Percentiles rank a stretch among this genome's conserved stretches.
phyloP scores from a whole-genome alignment of 2,329 filamentous ascomycete genomes.

The Aspergillus fumigatiaffinis region DNA sequence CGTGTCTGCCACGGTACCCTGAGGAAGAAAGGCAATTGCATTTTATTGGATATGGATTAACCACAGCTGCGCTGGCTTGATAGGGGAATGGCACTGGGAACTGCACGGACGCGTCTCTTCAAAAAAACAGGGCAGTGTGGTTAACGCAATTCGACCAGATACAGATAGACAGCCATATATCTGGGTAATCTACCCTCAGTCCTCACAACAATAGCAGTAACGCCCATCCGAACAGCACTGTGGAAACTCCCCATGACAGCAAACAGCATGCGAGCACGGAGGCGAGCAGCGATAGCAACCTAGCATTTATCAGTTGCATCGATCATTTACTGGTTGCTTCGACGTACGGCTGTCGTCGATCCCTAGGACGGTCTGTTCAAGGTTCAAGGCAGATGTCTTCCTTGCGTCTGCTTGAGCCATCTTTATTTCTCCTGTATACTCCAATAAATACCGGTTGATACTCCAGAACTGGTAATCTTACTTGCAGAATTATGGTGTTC shows the following conservation, averaged over 20 bases:
- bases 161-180: background rate
- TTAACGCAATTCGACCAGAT: background rate
- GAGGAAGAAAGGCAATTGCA: no score
- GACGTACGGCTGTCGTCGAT: background rate
- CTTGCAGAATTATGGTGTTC: background rate
- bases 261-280: conserved; percentile 9
- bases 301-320: background rate
- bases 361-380: background rate
- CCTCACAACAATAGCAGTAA: conserved; percentile 10
- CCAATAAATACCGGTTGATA: background rate
- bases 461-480: background rate
- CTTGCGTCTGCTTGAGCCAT: background rate
- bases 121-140: no score
- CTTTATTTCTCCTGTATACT: background rate
- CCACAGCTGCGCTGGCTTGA: no score
- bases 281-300: conserved; percentile 8
- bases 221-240: conserved; percentile 12
- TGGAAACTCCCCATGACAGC: conserved; percentile 9
- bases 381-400: background rate
- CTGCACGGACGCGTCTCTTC: no score
- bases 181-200: background rate
- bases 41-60: no score
- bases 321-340: background rate
- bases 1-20: no score
- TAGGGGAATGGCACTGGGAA: no score